Percentiles rank a stretch among this genome's conserved stretches.
Evolutionary conservation across 768 basidiomycete species (phyloP).

Genomic region (Pleurotus tuber-regium): DNA sequence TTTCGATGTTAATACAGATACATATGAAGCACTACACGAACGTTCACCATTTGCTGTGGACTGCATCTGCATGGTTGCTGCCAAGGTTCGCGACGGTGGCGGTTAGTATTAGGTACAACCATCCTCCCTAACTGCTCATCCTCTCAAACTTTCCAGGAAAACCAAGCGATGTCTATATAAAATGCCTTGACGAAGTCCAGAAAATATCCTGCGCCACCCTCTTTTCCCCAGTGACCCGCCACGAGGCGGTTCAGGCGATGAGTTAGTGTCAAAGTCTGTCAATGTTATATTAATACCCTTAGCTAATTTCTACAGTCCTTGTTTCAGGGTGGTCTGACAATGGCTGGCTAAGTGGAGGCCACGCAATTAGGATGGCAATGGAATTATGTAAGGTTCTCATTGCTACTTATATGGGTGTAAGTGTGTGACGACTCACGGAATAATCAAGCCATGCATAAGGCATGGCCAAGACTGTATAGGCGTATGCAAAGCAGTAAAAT

Average conservation of each 20-base stretch:
- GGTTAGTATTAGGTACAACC: slow-evolving; percentile 41
- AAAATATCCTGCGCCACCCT: slow-evolving; percentile 81
- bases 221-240: slow-evolving; percentile 80
- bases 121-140: slow-evolving; percentile 12
- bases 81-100: slow-evolving; percentile 87
- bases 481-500: slow-evolving; percentile 71
- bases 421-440: no score
- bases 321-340: slow-evolving; percentile 95
- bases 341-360: slow-evolving; percentile 93
- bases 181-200: slow-evolving; percentile 83
- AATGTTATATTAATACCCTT: slow-evolving; percentile 7
- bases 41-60: slow-evolving; percentile 93
- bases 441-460: slow-evolving; percentile 87
- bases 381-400: slow-evolving; percentile 69
- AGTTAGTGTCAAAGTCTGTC: slow-evolving; percentile 46
- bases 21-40: slow-evolving; percentile 80
- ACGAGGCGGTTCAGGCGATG: slow-evolving; percentile 93
- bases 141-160: slow-evolving; percentile 42
- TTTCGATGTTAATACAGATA: slow-evolving; percentile 81
- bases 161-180: slow-evolving; percentile 69
- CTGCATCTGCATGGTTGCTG: slow-evolving; percentile 91
- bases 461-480: slow-evolving; percentile 80
- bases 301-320: slow-evolving; percentile 62
- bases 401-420: no score
- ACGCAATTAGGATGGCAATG: slow-evolving; percentile 97